Conservation (phyloP, 2,329 filamentous ascomycete genomes). For the Aspergillus neotritici region DNA sequence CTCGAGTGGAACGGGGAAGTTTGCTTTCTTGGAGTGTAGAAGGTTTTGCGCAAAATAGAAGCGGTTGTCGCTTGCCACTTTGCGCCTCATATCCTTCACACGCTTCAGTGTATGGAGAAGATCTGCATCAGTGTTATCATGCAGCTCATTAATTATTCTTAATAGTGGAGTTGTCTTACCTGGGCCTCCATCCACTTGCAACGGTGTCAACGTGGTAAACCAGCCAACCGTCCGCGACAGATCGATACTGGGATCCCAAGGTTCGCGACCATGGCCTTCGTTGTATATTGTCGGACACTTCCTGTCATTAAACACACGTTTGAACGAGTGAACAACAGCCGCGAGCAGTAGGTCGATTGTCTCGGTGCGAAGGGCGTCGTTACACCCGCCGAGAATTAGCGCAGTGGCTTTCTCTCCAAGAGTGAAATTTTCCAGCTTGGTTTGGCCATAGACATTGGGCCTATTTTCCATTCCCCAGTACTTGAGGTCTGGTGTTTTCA, state of each 20-base stretch:
- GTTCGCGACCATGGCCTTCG: constrained; percentile 47
- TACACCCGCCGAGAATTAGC: constrained; percentile 28
- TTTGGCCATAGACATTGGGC: constrained; percentile 31
- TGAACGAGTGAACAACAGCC: constrained; percentile 41
- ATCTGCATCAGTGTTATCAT: constrained; percentile 7
- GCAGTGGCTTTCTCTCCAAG: constrained; percentile 29
- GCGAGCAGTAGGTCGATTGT: constrained; percentile 35
- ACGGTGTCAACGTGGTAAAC: constrained; percentile 46
- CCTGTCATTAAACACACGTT: constrained; percentile 39
- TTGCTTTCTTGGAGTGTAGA: constrained; percentile 24
- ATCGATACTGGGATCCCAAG: constrained; percentile 42
- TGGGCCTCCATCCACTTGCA: constrained; percentile 28
- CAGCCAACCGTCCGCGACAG: constrained; percentile 46
- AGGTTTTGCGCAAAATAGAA: constrained; percentile 33
- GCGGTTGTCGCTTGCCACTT: constrained; percentile 26
- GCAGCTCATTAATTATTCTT: too few relatives aligned
- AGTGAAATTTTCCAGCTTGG: constrained; percentile 31
- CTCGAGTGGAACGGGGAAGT: constrained; percentile 37
- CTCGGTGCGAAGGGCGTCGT: constrained; percentile 32
- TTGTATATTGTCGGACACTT: constrained; percentile 43
- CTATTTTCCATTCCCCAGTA: constrained; percentile 35
- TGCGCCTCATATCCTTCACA: constrained; percentile 37
- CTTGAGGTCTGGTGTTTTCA: constrained; percentile 25
- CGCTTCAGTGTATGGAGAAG: constrained; percentile 30
- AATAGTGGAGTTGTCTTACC: constrained; percentile 12